phyloP scores from a whole-genome alignment of 2,329 filamentous ascomycete species.

The Fonsecaea erecta region DNA sequence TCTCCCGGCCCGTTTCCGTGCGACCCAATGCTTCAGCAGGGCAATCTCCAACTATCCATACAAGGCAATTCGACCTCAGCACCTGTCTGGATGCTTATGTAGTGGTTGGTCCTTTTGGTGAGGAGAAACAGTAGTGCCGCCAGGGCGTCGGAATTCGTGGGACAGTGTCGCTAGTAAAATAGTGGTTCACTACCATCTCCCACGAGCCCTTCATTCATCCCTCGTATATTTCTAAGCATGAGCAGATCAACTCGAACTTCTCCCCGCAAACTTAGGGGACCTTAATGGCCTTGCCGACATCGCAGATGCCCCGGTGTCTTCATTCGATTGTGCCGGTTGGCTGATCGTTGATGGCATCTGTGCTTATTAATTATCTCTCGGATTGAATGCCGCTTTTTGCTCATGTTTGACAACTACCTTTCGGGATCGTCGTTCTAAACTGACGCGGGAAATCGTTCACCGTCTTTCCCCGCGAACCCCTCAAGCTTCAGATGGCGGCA shows the following conservation, averaged over 20 bases:
- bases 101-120: background rate
- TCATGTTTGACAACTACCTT: background rate
- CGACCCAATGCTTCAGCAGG: background rate
- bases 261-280: constrained; percentile 1
- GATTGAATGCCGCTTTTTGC: background rate
- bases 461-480: constrained; percentile 7
- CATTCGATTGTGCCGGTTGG: background rate
- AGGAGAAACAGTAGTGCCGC: background rate
- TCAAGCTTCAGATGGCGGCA: background rate
- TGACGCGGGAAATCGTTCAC: background rate
- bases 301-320: background rate
- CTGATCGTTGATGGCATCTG: background rate
- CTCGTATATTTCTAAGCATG: background rate
- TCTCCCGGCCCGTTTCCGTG: background rate
- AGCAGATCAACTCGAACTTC: constrained; percentile 6
- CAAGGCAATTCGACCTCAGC: background rate
- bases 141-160: too few species aligned
- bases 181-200: too few species aligned
- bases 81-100: background rate
- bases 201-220: too few species aligned
- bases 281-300: background rate
- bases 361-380: background rate
- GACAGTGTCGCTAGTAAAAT: too few species aligned
- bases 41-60: background rate
- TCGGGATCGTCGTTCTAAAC: background rate